Base-by-base conservation (phyloP, 805 yeast genomes). In the Metschnikowia picachoensis region DNA sequence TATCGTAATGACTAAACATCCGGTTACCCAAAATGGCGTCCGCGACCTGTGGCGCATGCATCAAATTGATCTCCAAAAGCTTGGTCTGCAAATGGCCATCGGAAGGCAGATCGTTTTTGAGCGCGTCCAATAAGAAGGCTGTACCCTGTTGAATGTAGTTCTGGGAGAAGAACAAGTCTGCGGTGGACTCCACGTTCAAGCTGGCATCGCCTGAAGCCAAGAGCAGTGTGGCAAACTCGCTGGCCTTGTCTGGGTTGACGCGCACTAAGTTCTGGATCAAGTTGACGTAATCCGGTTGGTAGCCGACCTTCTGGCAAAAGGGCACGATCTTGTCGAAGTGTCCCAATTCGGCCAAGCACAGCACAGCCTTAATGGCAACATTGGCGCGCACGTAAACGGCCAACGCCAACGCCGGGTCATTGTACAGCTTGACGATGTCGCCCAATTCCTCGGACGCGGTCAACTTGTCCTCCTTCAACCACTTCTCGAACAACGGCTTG, bases 21-120 rank as follows among this genome's bases (percentile, higher is more conserved):
- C 84, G 83, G 68, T 92, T 94, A 50, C 97, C 97, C 60, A 94
- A 77, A 56, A 94, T 94, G 16, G 99, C 99, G 69, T 94, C 99
- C 36, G 99, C 99, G 47, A 94, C 99, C 76, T 94, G 99, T 42
- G 99, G 99, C 14, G 99, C 99, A 65, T 91, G 95, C 63, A 88
- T 67, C 64, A 94, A 76, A 67, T 94, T 94, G 56, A 88, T 89
- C 70, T 94, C 99, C 56, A 94, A 79, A 42, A 94, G 80, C 61
- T 95, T 82, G 8, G 99, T 94, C 76, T 94, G 99, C 62, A 94
- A 76, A 61, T 90, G 96, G 14, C 97, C 97, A 63, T 94, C 96
- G 52, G 91, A 85, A 35, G 98, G 97, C 33, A 84, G 77, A 69
- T 94, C 96, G 52, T 84, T 87, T 73, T 94, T 94, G 64, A 94